Base-by-base conservation (phyloP, 805 yeast genomes). In the Crinitomyces ghanaensis region DNA sequence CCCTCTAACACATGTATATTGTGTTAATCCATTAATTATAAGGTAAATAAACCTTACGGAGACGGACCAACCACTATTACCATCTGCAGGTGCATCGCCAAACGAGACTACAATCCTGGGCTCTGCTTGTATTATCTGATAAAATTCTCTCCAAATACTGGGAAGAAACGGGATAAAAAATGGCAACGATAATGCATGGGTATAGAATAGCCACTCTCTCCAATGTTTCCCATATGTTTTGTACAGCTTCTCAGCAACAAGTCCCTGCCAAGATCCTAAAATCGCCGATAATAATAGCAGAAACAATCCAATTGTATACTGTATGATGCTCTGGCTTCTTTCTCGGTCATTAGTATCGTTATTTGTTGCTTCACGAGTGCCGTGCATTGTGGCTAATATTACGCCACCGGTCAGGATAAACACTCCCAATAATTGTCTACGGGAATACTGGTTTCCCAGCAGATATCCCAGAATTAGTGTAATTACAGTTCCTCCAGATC, bases 131-230 rank as follows among this genome's bases (percentile, higher is more conserved):
- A 43, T 44, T 3, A 53, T 44, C 19, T 36, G 35, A 7, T 37
- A 28, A 33, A 57, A 61, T 40, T 66, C 63, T 2, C 35, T 35
- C 4, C 26, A 11, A 6, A 68, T 53, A 3, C 56, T 44, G 5
- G 50, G 49, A 2, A 47, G 40, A 20, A 69, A 52, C 2, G 67
- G 42, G 1, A 61, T 13, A 37, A 76, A 71, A 7, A 74, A 46
- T 0, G 81, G 77, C 8, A 78, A 43, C 0, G 73, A 69, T 26
- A 72, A 56, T 4, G 68, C 46, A 46, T 75, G 81, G 11, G 70
- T 62, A 51, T 71, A 77, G 45, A 79, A 78, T 28, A 79, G 49
- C 22, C 68, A 63, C 43, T 78, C 85, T 35, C 66, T 58, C 86
- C 86, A 78, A 33, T 67, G 66, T 35, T 62, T 62, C 4, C 80